Percentiles rank a stretch among this genome's conserved stretches.
Conservation (phyloP, 371 early-diverging fungal genomes). For the Apophysomyces elegans region DNA sequence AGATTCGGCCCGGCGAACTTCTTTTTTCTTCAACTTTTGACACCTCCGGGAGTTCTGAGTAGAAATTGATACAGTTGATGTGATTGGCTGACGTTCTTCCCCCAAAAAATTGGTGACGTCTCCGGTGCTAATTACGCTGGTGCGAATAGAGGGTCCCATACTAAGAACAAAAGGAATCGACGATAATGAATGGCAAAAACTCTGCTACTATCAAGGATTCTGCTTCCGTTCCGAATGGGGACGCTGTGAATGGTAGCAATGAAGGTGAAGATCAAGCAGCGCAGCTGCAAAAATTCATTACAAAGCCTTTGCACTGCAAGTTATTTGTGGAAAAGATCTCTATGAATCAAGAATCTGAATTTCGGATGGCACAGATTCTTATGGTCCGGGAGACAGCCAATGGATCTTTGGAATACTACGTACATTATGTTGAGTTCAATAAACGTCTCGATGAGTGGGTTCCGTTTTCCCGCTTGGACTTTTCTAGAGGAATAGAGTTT, state of each 20-base stretch:
- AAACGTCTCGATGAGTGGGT: slow-evolving; percentile 99
- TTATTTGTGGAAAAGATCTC: slow-evolving; percentile 73
- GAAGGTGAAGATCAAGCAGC: slow-evolving; percentile 1
- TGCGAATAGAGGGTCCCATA: not conserved
- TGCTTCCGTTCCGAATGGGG: not conserved
- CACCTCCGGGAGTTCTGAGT: too few relatives aligned
- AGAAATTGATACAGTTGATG: too few relatives aligned
- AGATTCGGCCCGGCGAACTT: too few relatives aligned
- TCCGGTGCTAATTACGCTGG: too few relatives aligned
- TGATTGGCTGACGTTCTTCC: too few relatives aligned
- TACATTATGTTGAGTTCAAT: slow-evolving; percentile 98
- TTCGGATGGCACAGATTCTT: slow-evolving; percentile 92
- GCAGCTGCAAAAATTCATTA: slow-evolving; percentile 31
- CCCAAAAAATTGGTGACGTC: too few relatives aligned
- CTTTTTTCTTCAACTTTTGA: too few relatives aligned
- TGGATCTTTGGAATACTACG: slow-evolving; percentile 83
- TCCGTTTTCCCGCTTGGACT: slow-evolving; percentile 67
- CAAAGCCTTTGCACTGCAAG: slow-evolving; percentile 63
- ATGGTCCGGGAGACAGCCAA: slow-evolving; percentile 70
- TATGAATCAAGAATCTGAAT: slow-evolving; percentile 55
- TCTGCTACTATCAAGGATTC: not conserved
- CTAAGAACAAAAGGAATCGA: not conserved
- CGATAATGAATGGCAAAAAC: not conserved
- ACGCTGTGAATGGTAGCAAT: not conserved
- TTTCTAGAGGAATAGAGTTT: slow-evolving; percentile 75